Base-by-base conservation (phyloP, 2,329 filamentous ascomycete species). In the Aspergillus niger region DNA sequence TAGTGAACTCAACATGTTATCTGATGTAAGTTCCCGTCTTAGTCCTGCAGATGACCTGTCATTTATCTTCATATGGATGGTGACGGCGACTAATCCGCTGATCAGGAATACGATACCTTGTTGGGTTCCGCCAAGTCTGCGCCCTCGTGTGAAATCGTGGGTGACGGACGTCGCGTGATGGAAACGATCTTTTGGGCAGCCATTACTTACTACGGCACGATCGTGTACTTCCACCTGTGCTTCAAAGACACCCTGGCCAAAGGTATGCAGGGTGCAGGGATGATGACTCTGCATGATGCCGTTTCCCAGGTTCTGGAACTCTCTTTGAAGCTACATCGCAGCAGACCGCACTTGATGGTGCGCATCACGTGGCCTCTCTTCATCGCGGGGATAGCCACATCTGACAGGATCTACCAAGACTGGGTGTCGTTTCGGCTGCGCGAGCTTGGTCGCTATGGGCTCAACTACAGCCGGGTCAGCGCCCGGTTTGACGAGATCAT, bases 401-500 rank as follows among this genome's bases (percentile, higher is more conserved):
- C 63, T 1, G 70, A 71, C 32, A 57, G 56, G 5, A 70, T 69
- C 8, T 68, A 68, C 56, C 64, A 67, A 48, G 70, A 72, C 55
- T 72, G 70, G 69, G 67, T 71, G 24, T 68, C 69, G 15, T 69
- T 70, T 26, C 66, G 67, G 20, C 54, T 72, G 32, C 62, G 63
- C 5, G 69, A 69, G 43, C 59, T 71, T 13, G 64, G 69, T 22
- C 65, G 62, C 24, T 68, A 69, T 59, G 69, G 65, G 17, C 64
- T 66, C 43, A 71, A 71, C 41, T 70, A 62, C 50, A 58, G 51
- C n/a, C 64, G 64, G 7, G 65, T 66, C 17, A 69, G 66, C 30
- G 20, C 26, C 13, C 63, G 65, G 4, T 71, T 64, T 55, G 69
- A 68, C 53, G 67, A 69, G 53, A 62, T 70, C 13, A 68, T 67